Base-by-base conservation (phyloP, 495 filamentous ascomycete species). In the Aspergillus diversus region DNA sequence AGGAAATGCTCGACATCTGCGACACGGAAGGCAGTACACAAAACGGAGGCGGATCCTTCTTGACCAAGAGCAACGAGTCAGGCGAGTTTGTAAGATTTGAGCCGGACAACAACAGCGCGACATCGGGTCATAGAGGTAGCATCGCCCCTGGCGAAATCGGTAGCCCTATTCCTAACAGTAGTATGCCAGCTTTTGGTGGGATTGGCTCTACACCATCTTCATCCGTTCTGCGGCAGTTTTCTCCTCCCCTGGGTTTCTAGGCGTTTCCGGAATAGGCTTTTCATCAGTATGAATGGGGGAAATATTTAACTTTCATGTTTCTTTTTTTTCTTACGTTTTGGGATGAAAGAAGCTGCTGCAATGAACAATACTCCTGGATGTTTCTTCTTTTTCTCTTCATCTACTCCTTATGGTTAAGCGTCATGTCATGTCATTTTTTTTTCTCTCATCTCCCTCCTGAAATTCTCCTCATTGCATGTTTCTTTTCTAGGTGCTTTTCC, bases 41-140 rank as follows among this genome's bases (percentile, higher is more conserved):
- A 53, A 98, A 98, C 65, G 95, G 95, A 56, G 95, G 95, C 56
- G 95, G 95, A 17, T 88, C 81, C 47, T 96, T 98, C 71, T 83
- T 82, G 31, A 80, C 89, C 59, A 80, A 80, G 53, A 81, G 83
- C 46, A 81, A 85, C 47, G 82, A 74, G 8, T 76, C 77, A 33
- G 73, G 72, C 52, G 77, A 75, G 35, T 77, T 83, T 46, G 89
- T 96, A 65, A 86, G 84, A 59, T 90, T 86, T 70, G 86, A 90
- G 58, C 75, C 81, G 27, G 81, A 83, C 59, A 79, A 70, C 56
- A 80, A 76, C 66, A 77, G 75, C 46, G 71, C 80, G 1, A 52
- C 68, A 15, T 65, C 74, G 51, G 77, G 73, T 27, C 77, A 77
- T 48, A 75, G 80, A 59, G 74, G 73, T 34, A 80, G 76, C 67